These are phyloP conservation scores for Yamadazyma aaseri DNA, from an alignment of 1,139 yeast species.

Conservation along the genomic window DNA sequence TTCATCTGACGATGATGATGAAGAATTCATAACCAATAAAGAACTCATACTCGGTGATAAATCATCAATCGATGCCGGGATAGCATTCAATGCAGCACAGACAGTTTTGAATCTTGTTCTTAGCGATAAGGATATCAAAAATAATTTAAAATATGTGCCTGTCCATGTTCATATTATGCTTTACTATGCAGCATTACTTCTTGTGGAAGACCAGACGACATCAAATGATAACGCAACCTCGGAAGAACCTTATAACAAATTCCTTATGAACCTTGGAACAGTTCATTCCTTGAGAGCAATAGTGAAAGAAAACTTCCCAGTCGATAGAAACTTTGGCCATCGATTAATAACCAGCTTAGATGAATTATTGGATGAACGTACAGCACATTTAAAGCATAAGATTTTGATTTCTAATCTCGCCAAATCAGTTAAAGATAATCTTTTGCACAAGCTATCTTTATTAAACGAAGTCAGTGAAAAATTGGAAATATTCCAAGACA, in stretches of 20 bases:
- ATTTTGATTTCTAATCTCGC: slow-evolving; percentile 10
- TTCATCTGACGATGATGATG: slow-evolving; percentile 23
- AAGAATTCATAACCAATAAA: slow-evolving; percentile 37
- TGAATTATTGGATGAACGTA: slow-evolving; percentile 41
- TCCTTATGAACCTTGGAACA: slow-evolving; percentile 27
- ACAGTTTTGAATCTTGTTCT: slow-evolving; percentile 60
- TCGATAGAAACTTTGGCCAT: slow-evolving; percentile 53
- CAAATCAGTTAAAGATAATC: slow-evolving; percentile 13
- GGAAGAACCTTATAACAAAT: slow-evolving; percentile 9
- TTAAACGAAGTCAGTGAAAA: slow-evolving; percentile 14
- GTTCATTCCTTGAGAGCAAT: slow-evolving; percentile 43
- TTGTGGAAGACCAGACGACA: slow-evolving; percentile 40
- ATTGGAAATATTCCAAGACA: slow-evolving; percentile 20
- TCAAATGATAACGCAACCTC: slow-evolving; percentile 12
- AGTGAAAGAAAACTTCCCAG: slow-evolving; percentile 47
- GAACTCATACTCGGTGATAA: slow-evolving; percentile 38
- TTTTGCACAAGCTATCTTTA: slow-evolving; percentile 19
- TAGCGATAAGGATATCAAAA: slow-evolving; percentile 57
- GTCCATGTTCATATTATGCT: slow-evolving; percentile 71
- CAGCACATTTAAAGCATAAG: slow-evolving; percentile 14
- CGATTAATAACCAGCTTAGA: slow-evolving; percentile 47
- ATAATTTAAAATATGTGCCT: slow-evolving; percentile 62
- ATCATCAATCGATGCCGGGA: slow-evolving; percentile 36
- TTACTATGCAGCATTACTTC: slow-evolving; percentile 61
- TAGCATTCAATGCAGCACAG: slow-evolving; percentile 64